phyloP scores from a whole-genome alignment of 2,329 filamentous ascomycete species.

The Aspergillus hiratsukae region DNA sequence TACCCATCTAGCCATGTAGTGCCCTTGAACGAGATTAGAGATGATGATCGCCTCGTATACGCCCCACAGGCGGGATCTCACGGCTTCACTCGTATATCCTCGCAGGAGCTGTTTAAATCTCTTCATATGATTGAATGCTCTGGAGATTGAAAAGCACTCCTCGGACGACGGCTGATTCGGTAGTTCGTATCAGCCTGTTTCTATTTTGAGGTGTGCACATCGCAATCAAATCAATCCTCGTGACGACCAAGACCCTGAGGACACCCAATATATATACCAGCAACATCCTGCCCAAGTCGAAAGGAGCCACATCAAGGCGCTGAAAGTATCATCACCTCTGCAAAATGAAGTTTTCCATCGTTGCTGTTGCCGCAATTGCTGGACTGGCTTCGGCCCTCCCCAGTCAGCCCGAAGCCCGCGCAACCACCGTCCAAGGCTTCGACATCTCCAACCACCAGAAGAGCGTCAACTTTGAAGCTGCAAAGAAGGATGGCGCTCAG shows the following conservation, averaged over 20 bases:
- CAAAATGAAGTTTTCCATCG: conserved; percentile 7
- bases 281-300: background rate
- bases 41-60: background rate
- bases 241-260: too few species aligned
- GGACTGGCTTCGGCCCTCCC: conserved; percentile 2
- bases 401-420: background rate
- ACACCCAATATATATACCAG: background rate
- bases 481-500: conserved; percentile 8
- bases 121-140: background rate
- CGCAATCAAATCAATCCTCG: background rate
- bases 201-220: background rate
- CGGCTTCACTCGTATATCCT: background rate
- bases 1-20: background rate
- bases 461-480: conserved; percentile 6
- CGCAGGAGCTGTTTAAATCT: background rate
- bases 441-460: conserved; percentile 13
- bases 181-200: background rate
- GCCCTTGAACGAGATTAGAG: background rate
- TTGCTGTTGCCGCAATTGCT: background rate
- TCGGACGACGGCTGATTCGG: background rate
- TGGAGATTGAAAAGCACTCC: too few species aligned
- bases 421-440: conserved; percentile 7
- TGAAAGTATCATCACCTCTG: background rate
- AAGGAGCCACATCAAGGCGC: background rate
- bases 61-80: background rate